Evolutionary conservation across 352 stramenopile genomes (phyloP).

Genomic region (Pythium graminicola): DNA sequence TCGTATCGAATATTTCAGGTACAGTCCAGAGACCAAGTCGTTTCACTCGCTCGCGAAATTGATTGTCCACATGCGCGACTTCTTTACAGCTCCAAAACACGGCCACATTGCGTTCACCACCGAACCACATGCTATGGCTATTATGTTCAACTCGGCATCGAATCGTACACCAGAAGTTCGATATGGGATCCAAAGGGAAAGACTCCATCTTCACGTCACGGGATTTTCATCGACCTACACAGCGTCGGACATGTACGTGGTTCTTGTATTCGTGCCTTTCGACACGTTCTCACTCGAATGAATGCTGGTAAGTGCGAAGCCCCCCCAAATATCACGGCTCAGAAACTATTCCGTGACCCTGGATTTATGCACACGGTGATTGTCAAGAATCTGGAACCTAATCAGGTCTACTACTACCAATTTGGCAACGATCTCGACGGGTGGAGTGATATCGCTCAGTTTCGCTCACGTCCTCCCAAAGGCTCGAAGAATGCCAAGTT

Average conservation of each 20-base stretch:
- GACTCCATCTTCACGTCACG: slow-evolving; percentile 22
- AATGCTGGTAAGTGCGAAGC: no score
- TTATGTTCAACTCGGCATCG: slow-evolving; percentile 76
- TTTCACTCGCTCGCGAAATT: slow-evolving; percentile 36
- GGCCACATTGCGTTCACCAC: slow-evolving; percentile 62
- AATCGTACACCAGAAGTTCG: slow-evolving; percentile 40
- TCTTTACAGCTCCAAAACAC: slow-evolving; percentile 53
- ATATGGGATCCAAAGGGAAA: slow-evolving; percentile 30
- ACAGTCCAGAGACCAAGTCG: slow-evolving; percentile 33
- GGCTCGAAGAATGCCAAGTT: slow-evolving; percentile 43
- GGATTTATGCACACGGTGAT: slow-evolving; percentile 80
- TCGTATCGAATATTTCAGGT: slow-evolving; percentile 55
- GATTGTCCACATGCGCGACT: slow-evolving; percentile 46
- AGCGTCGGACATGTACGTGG: slow-evolving; percentile 55
- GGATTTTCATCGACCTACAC: slow-evolving; percentile 59
- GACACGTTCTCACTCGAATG: no score
- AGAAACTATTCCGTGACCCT: slow-evolving; percentile 67
- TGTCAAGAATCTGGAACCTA: slow-evolving; percentile 32
- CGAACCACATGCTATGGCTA: slow-evolving; percentile 53
- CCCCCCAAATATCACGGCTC: slow-evolving; percentile 52
- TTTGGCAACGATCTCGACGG: slow-evolving; percentile 73
- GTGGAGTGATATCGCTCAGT: slow-evolving; percentile 63
- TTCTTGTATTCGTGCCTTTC: no score
- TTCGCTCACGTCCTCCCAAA: slow-evolving; percentile 32
- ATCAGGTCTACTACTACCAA: slow-evolving; percentile 64